These are phyloP conservation scores for Kazachstania africana DNA, from an alignment of 805 yeast species.

Conservation along the genomic window DNA sequence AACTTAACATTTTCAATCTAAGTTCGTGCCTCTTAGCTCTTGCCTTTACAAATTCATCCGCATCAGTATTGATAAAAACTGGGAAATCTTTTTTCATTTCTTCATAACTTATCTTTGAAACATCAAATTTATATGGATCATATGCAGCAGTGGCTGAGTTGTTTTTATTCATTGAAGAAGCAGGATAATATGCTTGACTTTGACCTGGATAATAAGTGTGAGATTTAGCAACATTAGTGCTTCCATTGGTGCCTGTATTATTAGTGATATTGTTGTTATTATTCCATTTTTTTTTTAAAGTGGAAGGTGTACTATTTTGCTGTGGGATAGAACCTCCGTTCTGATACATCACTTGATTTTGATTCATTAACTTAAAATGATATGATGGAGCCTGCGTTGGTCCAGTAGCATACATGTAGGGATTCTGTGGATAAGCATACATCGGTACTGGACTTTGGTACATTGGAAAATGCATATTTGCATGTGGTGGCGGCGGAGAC, in stretches of 20 bases:
- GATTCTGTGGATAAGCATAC: slow-evolving; percentile 17
- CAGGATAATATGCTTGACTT: slow-evolving; percentile 5
- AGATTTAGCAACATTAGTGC: slow-evolving; percentile 6
- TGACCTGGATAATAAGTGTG: slow-evolving; percentile 9
- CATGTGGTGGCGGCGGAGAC: slow-evolving; percentile 22
- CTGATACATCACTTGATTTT: slow-evolving; percentile 19
- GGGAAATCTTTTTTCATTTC: slow-evolving; percentile 10
- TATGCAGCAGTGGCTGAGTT: slow-evolving; percentile 5
- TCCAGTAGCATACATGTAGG: slow-evolving; percentile 15
- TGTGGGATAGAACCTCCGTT: slow-evolving; percentile 4
- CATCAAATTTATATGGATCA: slow-evolving; percentile 20
- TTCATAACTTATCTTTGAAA: slow-evolving; percentile 2
- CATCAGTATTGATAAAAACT: slow-evolving; percentile 20
- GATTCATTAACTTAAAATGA: slow-evolving; percentile 22
- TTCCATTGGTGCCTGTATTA: slow-evolving; percentile 1
- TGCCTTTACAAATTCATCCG: slow-evolving; percentile 23
- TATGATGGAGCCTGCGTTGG: slow-evolving; percentile 17
- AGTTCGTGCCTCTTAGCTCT: slow-evolving; percentile 17
- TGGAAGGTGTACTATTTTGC: slow-evolving; percentile 8
- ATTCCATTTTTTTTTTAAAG: slow-evolving; percentile 21
- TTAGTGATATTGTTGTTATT: slow-evolving; percentile 3
- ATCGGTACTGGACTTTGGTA: slow-evolving; percentile 22
- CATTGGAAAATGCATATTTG: slow-evolving; percentile 21
- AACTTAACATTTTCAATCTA: slow-evolving; percentile 6
- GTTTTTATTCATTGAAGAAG: neutral